These are phyloP conservation scores for Serendipita sp. DNA, from an alignment of 768 basidiomycete genomes.

Conservation along the genomic window DNA sequence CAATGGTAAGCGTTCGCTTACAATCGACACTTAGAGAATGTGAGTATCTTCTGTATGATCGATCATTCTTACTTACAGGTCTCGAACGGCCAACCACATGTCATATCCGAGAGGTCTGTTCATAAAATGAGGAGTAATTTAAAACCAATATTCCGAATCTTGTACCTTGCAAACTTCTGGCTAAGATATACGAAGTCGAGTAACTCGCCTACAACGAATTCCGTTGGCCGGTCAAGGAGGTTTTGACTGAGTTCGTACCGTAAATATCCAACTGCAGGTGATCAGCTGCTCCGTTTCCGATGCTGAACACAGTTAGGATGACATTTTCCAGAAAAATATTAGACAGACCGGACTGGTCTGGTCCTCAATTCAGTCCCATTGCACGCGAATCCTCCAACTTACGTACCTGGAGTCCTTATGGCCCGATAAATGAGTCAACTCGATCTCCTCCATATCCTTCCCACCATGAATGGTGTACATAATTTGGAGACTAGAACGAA, in stretches of 20 bases:
- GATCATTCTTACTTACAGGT: slow-evolving; percentile 38
- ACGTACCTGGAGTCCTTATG: slow-evolving; percentile 38
- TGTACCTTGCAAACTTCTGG: slow-evolving; percentile 47
- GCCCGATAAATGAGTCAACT: slow-evolving; percentile 74
- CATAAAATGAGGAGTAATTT: neutral
- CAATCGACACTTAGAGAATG: slow-evolving; percentile 47
- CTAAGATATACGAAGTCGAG: slow-evolving; percentile 85
- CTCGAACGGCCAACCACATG: slow-evolving; percentile 45
- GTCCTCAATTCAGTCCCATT: slow-evolving; percentile 20
- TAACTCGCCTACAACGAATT: neutral
- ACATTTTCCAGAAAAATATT: neutral
- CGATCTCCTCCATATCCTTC: slow-evolving; percentile 70
- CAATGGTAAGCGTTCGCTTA: slow-evolving; percentile 19
- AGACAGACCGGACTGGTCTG: slow-evolving; percentile 48
- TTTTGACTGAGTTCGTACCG: slow-evolving; percentile 32
- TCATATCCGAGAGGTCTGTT: neutral
- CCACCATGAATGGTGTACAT: slow-evolving; percentile 27
- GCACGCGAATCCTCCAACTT: no score
- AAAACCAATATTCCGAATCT: neutral
- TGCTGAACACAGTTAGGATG: slow-evolving; percentile 20
- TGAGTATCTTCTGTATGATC: neutral
- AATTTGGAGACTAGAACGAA: neutral
- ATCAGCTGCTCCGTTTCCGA: slow-evolving; percentile 92
- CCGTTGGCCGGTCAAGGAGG: neutral
- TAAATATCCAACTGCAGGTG: slow-evolving; percentile 94